Percentiles rank a stretch among this genome's conserved stretches.
These are phyloP conservation scores for Carpinus fangiana DNA, from an alignment of 306 rosid genomes.

Conservation along the genomic window DNA sequence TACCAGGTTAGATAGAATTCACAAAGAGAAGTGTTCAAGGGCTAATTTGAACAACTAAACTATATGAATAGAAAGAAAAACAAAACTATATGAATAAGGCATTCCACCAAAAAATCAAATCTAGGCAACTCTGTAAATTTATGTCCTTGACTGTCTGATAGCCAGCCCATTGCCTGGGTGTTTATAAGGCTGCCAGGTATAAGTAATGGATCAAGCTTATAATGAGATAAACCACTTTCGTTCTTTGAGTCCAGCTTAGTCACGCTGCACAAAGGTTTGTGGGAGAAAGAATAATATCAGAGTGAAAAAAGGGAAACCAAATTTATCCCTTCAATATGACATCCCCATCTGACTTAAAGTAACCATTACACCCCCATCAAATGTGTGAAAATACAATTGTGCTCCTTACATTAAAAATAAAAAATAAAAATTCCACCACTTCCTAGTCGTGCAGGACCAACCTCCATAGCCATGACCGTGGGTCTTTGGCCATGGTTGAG, in stretches of 20 bases:
- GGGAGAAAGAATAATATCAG: no score
- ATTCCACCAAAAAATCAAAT: background rate
- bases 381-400: no score
- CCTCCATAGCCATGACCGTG: no score
- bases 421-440: no score
- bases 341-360: no score
- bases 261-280: background rate
- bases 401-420: no score
- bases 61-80: background rate
- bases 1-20: background rate
- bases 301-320: no score
- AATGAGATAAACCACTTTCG: background rate
- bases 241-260: background rate
- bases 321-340: no score
- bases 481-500: no score
- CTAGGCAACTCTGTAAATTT: background rate
- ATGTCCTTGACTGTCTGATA: background rate
- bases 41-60: background rate
- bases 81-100: background rate
- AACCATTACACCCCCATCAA: no score
- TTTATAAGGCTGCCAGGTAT: background rate
- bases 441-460: no score
- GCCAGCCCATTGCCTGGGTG: background rate
- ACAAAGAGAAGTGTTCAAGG: background rate
- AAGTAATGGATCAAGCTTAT: background rate